Percentiles rank a stretch among this genome's conserved stretches.
Conservation (phyloP, 148 eudicot genomes). For the Mesembryanthemum crystallinum region DNA sequence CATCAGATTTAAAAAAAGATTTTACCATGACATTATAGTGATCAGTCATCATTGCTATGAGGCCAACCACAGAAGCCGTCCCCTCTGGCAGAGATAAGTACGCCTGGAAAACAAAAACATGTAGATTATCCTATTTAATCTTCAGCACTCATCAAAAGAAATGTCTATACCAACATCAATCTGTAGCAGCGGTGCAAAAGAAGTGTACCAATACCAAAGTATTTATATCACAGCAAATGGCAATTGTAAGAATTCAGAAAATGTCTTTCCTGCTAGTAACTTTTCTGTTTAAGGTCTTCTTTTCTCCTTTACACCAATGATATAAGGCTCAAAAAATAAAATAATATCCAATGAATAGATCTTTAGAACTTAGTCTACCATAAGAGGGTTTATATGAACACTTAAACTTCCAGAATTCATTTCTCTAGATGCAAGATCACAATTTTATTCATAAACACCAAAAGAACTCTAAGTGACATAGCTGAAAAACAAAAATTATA, state of each 20-base stretch:
- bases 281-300: background rate
- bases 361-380: background rate
- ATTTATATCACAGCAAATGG: background rate
- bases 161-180: too few species aligned
- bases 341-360: background rate
- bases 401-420: background rate
- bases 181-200: background rate
- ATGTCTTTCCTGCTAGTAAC: background rate
- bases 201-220: background rate
- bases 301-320: background rate
- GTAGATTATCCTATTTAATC: background rate
- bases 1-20: conserved; percentile 1
- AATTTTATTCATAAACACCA: too few species aligned
- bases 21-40: conserved; percentile 48
- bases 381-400: background rate
- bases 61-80: conserved; percentile 42
- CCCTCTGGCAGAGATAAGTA: conserved; percentile 50
- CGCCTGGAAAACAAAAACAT: conserved; percentile 32
- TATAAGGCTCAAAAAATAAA: background rate
- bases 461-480: background rate
- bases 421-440: too few species aligned
- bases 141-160: too few species aligned
- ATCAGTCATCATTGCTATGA: conserved; percentile 51
- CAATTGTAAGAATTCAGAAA: background rate
- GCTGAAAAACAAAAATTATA: background rate